Conservation (phyloP, 306 rosid genomes). For the Quercus gilva region DNA sequence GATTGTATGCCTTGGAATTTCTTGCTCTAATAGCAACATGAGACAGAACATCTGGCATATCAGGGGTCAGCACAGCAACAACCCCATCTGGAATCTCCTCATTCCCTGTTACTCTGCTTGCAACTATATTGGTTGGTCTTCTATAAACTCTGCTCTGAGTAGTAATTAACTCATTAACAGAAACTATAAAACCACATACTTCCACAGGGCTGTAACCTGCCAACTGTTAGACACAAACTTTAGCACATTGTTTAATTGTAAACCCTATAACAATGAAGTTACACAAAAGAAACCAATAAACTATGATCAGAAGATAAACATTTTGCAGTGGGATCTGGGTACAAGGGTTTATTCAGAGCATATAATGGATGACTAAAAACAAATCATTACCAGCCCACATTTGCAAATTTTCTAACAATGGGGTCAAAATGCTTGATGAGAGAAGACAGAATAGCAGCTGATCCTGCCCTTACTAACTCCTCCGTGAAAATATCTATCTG, state of each 20-base stretch:
- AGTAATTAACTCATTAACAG: slow-evolving; percentile 20
- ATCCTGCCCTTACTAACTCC: slow-evolving; percentile 34
- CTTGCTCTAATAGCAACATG: slow-evolving; percentile 42
- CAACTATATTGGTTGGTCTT: slow-evolving; percentile 26
- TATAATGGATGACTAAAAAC: not conserved
- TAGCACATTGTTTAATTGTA: not conserved
- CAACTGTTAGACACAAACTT: slow-evolving; percentile 22
- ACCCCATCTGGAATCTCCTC: slow-evolving; percentile 40
- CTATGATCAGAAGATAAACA: not conserved
- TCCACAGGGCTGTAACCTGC: slow-evolving; percentile 41
- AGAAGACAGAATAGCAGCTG: slow-evolving; percentile 24
- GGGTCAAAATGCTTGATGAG: slow-evolving; percentile 33
- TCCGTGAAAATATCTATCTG: slow-evolving; percentile 35
- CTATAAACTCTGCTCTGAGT: slow-evolving; percentile 23
- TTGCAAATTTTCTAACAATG: slow-evolving; percentile 25
- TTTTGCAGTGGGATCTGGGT: not conserved
- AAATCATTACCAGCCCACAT: slow-evolving; percentile 30
- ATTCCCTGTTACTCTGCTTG: slow-evolving; percentile 28
- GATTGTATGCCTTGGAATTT: slow-evolving; percentile 26
- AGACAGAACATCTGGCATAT: slow-evolving; percentile 35
- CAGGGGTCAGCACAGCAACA: slow-evolving; percentile 40
- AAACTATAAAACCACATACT: slow-evolving; percentile 27
- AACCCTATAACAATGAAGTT: not conserved
- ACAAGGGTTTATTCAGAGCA: not conserved
- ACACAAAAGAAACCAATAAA: not conserved